These are phyloP conservation scores for Cryphonectria parasitica DNA, from an alignment of 2,329 filamentous ascomycete genomes.

Conservation along the genomic window DNA sequence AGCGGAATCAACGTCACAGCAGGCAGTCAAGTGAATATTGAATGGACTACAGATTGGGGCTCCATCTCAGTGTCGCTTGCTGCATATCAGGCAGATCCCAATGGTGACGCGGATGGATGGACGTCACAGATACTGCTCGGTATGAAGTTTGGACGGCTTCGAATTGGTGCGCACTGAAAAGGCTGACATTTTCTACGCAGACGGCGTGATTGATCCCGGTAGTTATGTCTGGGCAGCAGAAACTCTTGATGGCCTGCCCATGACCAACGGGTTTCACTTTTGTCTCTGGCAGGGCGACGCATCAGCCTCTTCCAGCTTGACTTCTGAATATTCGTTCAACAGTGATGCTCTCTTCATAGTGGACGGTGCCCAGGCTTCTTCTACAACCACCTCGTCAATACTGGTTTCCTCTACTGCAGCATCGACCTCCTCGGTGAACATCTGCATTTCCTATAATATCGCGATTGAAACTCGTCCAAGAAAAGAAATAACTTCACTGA, in stretches of 20 bases:
- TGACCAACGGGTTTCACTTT: not conserved
- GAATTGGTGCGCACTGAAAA: not conserved
- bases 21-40: not conserved
- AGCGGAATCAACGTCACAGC: not conserved
- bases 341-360: not conserved
- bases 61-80: not conserved
- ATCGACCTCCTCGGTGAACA: not conserved
- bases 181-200: not conserved
- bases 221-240: not conserved
- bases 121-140: not conserved
- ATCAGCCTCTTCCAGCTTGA: not conserved
- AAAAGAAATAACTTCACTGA: not conserved
- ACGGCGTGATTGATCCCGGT: not conserved
- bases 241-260: not conserved
- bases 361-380: not conserved
- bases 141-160: not conserved
- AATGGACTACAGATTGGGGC: not conserved
- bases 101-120: not conserved
- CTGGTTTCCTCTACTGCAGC: not conserved
- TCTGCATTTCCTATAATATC: not conserved
- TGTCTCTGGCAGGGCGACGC: not conserved
- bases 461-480: not conserved
- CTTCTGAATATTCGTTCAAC: not conserved
- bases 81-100: not conserved
- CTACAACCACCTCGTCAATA: not conserved